Base-by-base conservation (phyloP, 2,329 filamentous ascomycete genomes). In the Cryphonectria naterciae region DNA sequence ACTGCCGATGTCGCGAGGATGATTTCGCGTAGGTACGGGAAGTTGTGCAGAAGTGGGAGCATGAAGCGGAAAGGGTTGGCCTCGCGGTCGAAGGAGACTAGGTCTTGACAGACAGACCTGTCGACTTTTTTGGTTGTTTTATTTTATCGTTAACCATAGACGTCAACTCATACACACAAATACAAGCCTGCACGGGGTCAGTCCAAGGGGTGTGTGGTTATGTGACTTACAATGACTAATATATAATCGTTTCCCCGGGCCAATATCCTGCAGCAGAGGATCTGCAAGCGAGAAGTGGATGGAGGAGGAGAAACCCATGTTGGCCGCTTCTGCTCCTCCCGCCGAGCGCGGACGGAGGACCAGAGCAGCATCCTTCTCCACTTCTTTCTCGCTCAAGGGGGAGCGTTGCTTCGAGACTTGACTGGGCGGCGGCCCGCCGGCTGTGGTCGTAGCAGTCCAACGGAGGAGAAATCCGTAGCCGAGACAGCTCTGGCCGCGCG, bases 381-480 rank as follows among this genome's bases (percentile, higher is more conserved):
- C 25, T 35, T 19, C n/a, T 32, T n/a, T 13, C 28, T 32, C 28
- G 10, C 61, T 43, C 43, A n/a, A 41, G 39, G n/a, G 28, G 39
- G n/a, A 25, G 25, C 15, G 39, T 22, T 52, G 43, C 28, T 52
- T n/a, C 11, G 43, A 65, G 25, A 6, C 13, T 52, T n/a, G 41
- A 15, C 37, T 79, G 76, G 82, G 81, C 74, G 85, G 86, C 39
- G 28, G 28, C 28, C 85, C 85, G 15, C 83, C 80, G 61, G 83
- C 81, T 62, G 86, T 85, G 70, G 86, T 84, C 68, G 83, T 83
- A 70, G 85, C 81, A 68, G 87, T 86, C 88, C 88, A 91, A 70
- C 88, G 83, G 74, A 89, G 86, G 63, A 90, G 79, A 76, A 85
- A 86, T 72, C 86, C 88, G 78, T 91, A 91, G 54, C 89, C 89